Base-by-base conservation (phyloP, 2,329 filamentous ascomycete species). In the Colletotrichum sansevieriae region DNA sequence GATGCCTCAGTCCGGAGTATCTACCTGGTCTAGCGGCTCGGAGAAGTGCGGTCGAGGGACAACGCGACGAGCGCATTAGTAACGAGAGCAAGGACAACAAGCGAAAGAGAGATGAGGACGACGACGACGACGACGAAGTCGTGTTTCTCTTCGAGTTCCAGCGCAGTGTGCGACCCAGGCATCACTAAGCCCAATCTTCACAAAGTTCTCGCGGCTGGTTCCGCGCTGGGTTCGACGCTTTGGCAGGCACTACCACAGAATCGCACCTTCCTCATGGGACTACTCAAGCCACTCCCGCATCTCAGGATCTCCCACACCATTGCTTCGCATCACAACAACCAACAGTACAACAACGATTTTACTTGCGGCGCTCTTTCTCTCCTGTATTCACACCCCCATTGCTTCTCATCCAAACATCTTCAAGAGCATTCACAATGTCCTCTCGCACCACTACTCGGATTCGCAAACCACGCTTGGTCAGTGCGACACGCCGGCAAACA, bases 81-180 rank as follows among this genome's bases (percentile, higher is more conserved):
- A 12, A 0, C 33, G 22, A 13, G 15, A 39, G 22, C 47, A 44
- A 51, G 15, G 20, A 25, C 47, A 44, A 56, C 5, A 69, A 69
- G 25, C 55, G 63, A 33, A 66, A 57, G 66, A 55, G 55, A 12
- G 63, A 57, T 15, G 43, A 18, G 20, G 63, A 61, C 13, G 49
- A 18, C 49, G 65, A 18, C 18, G 18, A 62, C 22, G 35, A 51
- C 11, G 35, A 51, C 11, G 62, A 69, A 22, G 13, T 39, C 13
- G 37, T 39, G 10, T 15, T 66, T 9, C 62, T 69, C 25, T 56
- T 56, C 13, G 62, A 56, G 12, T 69, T 66, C 29, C 41, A 39
- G 35, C 49, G 37, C 51, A 60, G 49, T n/a, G 18, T 66, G 12
- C 63, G 56, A 20, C 41, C 18, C 10, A 51, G 29, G 25, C 9